These are phyloP conservation scores for Astrothelium subdiscretum DNA, from an alignment of 495 filamentous ascomycete genomes.

Conservation along the genomic window DNA sequence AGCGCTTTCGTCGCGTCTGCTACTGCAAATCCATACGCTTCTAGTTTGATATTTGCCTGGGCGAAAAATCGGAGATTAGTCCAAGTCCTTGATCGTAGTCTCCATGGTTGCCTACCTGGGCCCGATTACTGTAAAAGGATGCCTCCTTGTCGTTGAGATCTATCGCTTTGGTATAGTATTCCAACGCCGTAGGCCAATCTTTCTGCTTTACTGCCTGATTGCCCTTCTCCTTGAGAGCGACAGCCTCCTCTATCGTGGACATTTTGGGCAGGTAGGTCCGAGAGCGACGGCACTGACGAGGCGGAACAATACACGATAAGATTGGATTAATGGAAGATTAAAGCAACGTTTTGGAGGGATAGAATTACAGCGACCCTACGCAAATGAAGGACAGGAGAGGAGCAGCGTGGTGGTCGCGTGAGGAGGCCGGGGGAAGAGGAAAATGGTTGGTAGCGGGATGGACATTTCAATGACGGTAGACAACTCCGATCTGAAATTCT, in stretches of 20 bases:
- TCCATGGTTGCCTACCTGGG: conserved; percentile 53
- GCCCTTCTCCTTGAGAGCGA: conserved; percentile 79
- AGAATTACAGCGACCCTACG: not conserved
- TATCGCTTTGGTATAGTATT: conserved; percentile 84
- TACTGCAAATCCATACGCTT: conserved; percentile 86
- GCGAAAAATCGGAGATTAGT: conserved; percentile 2
- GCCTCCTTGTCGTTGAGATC: conserved; percentile 72
- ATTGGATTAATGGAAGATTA: not conserved
- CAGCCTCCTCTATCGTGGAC: conserved; percentile 52
- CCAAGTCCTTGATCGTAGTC: conserved; percentile 3
- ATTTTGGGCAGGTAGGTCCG: conserved; percentile 16
- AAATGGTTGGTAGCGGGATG: not conserved
- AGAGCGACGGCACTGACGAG: not conserved
- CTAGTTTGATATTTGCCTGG: conserved; percentile 87
- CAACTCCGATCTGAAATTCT: not conserved
- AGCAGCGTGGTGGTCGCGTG: not conserved
- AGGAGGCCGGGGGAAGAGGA: not conserved
- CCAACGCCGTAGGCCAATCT: conserved; percentile 76
- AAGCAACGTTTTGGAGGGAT: not conserved
- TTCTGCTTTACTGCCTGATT: conserved; percentile 84
- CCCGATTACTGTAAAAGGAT: conserved; percentile 85
- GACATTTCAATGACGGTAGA: not conserved
- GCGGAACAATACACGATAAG: not conserved
- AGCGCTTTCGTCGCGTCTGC: conserved; percentile 89
- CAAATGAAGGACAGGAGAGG: not conserved